phyloP scores from a whole-genome alignment of 139 green algal species.

The Dunaliella primolecta region DNA sequence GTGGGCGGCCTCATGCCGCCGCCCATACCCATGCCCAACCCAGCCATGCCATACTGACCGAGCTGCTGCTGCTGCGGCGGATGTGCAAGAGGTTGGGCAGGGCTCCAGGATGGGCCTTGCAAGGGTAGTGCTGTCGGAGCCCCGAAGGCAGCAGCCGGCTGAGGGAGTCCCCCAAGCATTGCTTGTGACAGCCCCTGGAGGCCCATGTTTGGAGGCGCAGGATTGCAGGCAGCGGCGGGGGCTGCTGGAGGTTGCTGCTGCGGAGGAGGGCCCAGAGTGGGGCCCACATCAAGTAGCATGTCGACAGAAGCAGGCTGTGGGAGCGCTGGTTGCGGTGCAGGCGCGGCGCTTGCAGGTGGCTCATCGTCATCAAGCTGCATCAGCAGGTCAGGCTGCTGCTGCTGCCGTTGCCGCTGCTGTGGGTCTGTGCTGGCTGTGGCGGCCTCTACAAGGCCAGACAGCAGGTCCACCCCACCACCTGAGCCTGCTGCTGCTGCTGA shows the following conservation, averaged over 20 bases:
- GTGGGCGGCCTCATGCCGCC: neutral
- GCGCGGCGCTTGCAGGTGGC: neutral
- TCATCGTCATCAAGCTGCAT: neutral
- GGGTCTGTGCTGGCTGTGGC: neutral
- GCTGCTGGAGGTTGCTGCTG: no score
- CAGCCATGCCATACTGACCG: neutral
- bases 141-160: no score
- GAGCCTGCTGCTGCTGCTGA: neutral
- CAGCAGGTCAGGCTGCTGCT: neutral
- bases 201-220: no score
- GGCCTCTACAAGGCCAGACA: neutral
- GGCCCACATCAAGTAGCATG: neutral
- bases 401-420: neutral
- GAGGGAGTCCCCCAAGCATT: no score
- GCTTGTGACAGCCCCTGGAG: no score
- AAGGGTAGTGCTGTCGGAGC: no score
- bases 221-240: no score
- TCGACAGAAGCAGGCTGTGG: neutral
- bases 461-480: neutral
- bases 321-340: neutral
- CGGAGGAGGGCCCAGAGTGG: neutral
- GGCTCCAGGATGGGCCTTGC: no score
- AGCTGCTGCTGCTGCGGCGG: neutral
- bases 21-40: neutral
- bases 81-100: no score